These are phyloP conservation scores for Xerocomellus chrysenteron DNA, from an alignment of 768 basidiomycete species.

Conservation along the genomic window DNA sequence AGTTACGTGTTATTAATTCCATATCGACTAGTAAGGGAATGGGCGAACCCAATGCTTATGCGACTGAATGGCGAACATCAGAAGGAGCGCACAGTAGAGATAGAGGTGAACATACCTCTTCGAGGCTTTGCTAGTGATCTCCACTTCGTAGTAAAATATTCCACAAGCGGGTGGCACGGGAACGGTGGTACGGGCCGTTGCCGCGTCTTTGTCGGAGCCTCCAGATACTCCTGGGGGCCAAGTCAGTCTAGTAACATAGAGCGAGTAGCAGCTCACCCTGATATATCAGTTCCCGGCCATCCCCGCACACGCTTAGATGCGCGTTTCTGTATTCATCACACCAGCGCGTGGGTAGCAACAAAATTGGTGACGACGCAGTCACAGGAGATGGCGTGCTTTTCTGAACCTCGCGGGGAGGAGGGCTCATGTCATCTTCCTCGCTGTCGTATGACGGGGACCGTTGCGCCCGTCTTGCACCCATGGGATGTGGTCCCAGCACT, in stretches of 20 bases:
- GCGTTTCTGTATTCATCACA: slow-evolving; percentile 63
- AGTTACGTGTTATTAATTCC: slow-evolving; percentile 12
- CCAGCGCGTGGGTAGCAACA: slow-evolving; percentile 77
- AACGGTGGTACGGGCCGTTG: slow-evolving; percentile 73
- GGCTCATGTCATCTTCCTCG: slow-evolving; percentile 65
- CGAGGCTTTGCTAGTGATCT: slow-evolving; percentile 73
- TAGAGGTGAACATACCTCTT: slow-evolving; percentile 59
- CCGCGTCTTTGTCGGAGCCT: slow-evolving; percentile 77
- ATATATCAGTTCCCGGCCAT: slow-evolving; percentile 74
- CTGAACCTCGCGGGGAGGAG: slow-evolving; percentile 45
- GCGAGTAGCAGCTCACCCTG: slow-evolving; percentile 47
- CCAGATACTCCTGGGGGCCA: slow-evolving; percentile 45
- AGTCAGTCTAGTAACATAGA: slow-evolving; percentile 1
- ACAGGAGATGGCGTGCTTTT: slow-evolving; percentile 24
- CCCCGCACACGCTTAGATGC: slow-evolving; percentile 58
- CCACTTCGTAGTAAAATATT: slow-evolving; percentile 93
- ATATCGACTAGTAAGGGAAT: not conserved
- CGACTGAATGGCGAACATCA: slow-evolving; percentile 45
- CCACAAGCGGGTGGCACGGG: slow-evolving; percentile 85
- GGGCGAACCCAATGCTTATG: slow-evolving; percentile 74
- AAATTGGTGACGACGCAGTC: slow-evolving; percentile 35
- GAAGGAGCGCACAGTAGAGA: slow-evolving; percentile 6
- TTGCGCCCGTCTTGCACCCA: slow-evolving; percentile 19
- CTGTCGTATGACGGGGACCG: slow-evolving; percentile 54
- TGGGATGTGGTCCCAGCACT: slow-evolving; percentile 21